Evolutionary conservation across 1,139 yeast species (phyloP).

Genomic region (Taphrina communis): DNA sequence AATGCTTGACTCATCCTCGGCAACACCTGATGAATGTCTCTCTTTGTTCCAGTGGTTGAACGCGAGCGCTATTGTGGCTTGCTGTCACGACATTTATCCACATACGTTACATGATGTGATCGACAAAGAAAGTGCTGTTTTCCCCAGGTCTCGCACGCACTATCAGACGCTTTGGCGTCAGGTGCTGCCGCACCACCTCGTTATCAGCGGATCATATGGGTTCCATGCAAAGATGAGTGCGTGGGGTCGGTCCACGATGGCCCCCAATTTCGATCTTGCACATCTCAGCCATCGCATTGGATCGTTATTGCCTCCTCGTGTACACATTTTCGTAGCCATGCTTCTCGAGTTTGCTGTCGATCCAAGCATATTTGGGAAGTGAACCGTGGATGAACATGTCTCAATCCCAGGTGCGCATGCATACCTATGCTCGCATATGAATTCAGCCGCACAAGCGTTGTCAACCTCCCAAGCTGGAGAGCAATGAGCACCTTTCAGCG

Average conservation of each 20-base stretch:
- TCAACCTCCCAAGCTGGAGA: no score
- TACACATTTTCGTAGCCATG: neutral
- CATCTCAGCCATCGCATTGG: neutral
- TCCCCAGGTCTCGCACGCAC: neutral
- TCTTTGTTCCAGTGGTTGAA: neutral
- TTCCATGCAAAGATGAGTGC: no score
- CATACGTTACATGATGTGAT: neutral
- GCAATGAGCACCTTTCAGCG: no score
- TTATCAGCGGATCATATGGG: no score
- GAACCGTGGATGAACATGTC: neutral
- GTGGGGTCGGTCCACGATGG: neutral
- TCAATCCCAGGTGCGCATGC: no score
- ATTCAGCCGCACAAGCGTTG: no score
- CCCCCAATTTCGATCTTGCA: neutral
- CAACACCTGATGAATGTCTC: neutral
- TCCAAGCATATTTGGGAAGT: neutral
- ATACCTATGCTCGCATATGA: neutral
- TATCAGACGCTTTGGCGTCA: neutral
- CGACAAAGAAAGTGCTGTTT: neutral
- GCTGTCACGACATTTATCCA: slow-evolving; percentile 7
- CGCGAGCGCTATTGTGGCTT: neutral
- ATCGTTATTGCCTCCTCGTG: no score
- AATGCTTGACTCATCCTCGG: neutral
- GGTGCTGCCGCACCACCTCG: neutral
- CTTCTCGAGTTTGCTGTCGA: neutral